Evolutionary conservation across 768 basidiomycete species (phyloP), one percentile per base, ranked within the genome.

Genomic region (Mycena floridula): DNA sequence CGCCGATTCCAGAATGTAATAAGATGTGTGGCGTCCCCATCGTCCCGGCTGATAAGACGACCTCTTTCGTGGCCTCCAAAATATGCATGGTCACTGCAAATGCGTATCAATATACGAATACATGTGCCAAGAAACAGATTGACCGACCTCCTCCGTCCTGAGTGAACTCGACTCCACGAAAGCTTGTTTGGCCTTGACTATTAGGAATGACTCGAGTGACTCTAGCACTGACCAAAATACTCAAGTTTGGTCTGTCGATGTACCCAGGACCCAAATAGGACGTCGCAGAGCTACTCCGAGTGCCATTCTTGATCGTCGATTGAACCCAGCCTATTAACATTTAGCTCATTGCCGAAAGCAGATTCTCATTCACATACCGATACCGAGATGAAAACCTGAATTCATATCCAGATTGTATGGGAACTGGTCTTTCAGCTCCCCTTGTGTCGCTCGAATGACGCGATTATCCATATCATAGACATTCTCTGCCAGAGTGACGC

Each of bases 21-120:
- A 68, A 59, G 16, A 67, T 51, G n/a, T 57, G 58, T 5, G 67
- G 55, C 2, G 65, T 67, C 9, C 63, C 64, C 26, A 69, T 50
- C 2, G 57, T 47, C n/a, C 70, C 70, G 7, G 61, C 65, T 2
- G 66, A 67, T 3, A 72, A 54, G 24, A 70, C 61, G 25, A 69
- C 54, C 43, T 69, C 69, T 39, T 60, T 63, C n/a, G 44, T 50
- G 1, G 67, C 65, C 2, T 38, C 48, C 12, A 63, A 12, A 12
- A 25, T 21, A 22, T 41, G 24, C 20, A 13, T 7, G 18, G 40
- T 7, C 12, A 13, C 40, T 41, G 20, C 8, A 11, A 11, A 41
- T 8, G 7, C 20, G 7, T 9, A 21, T 13, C 40, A n/a, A n/a
- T n/a, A n/a, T n/a, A n/a, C n/a, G n/a, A n/a, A n/a, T 11, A n/a